Evolutionary conservation across 2,329 filamentous ascomycete genomes (phyloP), one percentile per base, ranked within the genome.

Genomic region (Hypoxylon sp.): DNA sequence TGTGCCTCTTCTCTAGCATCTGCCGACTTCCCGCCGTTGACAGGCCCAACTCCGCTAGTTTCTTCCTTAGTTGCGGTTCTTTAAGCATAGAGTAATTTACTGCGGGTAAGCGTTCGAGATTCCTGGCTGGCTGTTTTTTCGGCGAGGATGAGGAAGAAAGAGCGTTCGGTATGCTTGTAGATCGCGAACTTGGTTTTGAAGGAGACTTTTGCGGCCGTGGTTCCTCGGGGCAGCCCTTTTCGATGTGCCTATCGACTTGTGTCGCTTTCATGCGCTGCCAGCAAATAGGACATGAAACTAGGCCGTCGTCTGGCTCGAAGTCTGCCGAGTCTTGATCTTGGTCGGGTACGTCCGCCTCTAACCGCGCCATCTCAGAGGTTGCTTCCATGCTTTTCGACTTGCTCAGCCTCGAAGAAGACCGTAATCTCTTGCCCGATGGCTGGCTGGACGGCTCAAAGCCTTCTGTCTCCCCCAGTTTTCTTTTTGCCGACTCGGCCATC

Each of bases 81-180:
- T 91, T 97, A n/a, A 97, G 81, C 78, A 97, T 87, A 22, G 91
- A 91, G 79, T 98, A 98, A 75, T 93, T 96, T 17, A 98, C 84
- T 9, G 92, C 89, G 0, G 96, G 92, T 9, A 98, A 83, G 35
- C 92, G 88, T 54, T 94, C 90, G 22, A 83, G 82, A 35, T 80
- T 73, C 64, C 83, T 80, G 78, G 70, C 64, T 72, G 77, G 70
- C 9, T 70, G 26, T 29, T 58, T 65, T 53, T 63, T 58, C 63
- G 70, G 60, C 48, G 65, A 46, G 63, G 72, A 26, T 54, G 65
- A 8, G 66, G 66, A 56, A 61, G 72, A 50, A 52, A 74, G 64
- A 65, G 51, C 52, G 42, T 33, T 67, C 2, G 71, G 65, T 63
- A 67, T 70, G 50, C 26, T 68, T 3, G 53, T 73, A 51, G 71